Evolutionary conservation across 805 yeast species (phyloP).

Genomic region (Saturnispora ahearnii): DNA sequence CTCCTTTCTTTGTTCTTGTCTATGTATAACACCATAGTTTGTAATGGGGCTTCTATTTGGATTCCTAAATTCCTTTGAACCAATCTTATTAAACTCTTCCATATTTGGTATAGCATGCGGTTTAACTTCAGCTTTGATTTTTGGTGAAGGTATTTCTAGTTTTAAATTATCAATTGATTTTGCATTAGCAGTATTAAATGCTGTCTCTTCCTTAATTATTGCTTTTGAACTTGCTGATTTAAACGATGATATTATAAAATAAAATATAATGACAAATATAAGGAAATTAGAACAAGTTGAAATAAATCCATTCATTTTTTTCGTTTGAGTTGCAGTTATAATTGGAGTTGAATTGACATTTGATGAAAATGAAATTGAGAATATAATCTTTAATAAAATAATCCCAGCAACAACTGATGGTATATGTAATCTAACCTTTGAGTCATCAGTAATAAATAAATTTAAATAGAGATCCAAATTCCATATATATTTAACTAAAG

Average conservation of each 20-base stretch:
- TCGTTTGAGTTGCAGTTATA: background rate
- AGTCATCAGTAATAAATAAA: slow-evolving; percentile 17
- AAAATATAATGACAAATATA: background rate
- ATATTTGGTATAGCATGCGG: background rate
- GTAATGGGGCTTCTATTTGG: slow-evolving; percentile 1
- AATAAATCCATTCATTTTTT: background rate
- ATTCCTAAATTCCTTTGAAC: slow-evolving; percentile 1
- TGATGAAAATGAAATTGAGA: slow-evolving; percentile 5
- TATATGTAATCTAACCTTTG: slow-evolving; percentile 20
- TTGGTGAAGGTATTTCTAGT: background rate
- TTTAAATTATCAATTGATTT: background rate
- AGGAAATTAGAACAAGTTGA: background rate
- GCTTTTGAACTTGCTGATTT: background rate
- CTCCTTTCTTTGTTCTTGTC: slow-evolving; percentile 3
- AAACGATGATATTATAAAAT: background rate
- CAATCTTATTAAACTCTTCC: slow-evolving; percentile 1
- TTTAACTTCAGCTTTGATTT: background rate
- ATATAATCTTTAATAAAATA: slow-evolving; percentile 11
- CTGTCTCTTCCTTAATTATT: background rate
- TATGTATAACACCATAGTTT: slow-evolving; percentile 1
- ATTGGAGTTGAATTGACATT: background rate
- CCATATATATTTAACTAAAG: slow-evolving; percentile 17
- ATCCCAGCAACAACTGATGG: slow-evolving; percentile 17
- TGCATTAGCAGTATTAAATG: slow-evolving; percentile 7
- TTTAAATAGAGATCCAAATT: slow-evolving; percentile 23